phyloP scores from a whole-genome alignment of 1,284 basidiomycete genomes.

The Stereum hirsutum region DNA sequence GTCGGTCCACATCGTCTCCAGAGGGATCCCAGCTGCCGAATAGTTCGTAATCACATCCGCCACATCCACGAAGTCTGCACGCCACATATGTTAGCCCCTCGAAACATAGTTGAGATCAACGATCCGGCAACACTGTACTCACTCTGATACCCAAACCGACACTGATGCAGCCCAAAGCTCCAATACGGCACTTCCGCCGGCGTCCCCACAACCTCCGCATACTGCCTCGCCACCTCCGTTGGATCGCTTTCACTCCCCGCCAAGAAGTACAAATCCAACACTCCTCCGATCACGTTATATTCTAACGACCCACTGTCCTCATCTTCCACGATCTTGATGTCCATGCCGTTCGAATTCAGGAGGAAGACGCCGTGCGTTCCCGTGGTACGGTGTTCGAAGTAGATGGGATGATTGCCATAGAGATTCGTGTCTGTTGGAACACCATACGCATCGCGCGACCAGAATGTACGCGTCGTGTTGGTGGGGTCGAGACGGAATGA shows the following conservation, averaged over 20 bases:
- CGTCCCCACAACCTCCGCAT: conserved; percentile 49
- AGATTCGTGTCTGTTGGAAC: conserved; percentile 45
- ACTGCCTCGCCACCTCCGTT: conserved; percentile 52
- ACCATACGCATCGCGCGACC: conserved; percentile 58
- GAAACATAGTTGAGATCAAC: background rate
- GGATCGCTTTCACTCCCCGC: conserved; percentile 58
- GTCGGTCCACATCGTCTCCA: conserved; percentile 74
- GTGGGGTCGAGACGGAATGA: conserved; percentile 51
- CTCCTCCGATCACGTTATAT: conserved; percentile 65
- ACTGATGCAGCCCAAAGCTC: conserved; percentile 64
- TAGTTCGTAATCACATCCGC: conserved; percentile 54
- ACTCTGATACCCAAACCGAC: conserved; percentile 61
- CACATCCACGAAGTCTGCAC: conserved; percentile 49
- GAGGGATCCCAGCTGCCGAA: conserved; percentile 48
- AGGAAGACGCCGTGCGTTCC: conserved; percentile 65
- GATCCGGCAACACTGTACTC: conserved; percentile 10
- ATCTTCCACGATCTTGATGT: conserved; percentile 48
- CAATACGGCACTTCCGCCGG: conserved; percentile 67
- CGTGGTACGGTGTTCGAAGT: conserved; percentile 52
- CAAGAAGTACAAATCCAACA: conserved; percentile 70
- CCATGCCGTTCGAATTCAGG: conserved; percentile 66
- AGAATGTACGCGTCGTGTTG: conserved; percentile 58
- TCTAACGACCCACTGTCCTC: conserved; percentile 41
- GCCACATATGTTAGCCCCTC: background rate
- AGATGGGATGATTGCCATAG: conserved; percentile 66